Evolutionary conservation across 179 eudicot genomes (phyloP), one percentile per base, ranked within the genome.

Genomic region (Camellia oleifera): DNA sequence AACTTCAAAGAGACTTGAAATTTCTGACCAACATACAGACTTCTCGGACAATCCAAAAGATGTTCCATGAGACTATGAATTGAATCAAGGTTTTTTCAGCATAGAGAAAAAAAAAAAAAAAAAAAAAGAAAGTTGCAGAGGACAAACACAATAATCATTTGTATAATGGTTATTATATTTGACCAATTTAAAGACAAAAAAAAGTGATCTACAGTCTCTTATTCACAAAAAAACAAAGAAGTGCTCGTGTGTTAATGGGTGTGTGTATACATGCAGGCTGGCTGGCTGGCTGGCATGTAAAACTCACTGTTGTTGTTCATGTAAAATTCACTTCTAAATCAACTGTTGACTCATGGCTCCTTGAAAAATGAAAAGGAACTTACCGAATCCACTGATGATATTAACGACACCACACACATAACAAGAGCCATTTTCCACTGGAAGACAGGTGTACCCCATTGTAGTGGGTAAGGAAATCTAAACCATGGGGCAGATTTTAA

Each of bases 391-490:
- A 92, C 93, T 20, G 98, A 89, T 80, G 96, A 89, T 74, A 94
- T 90, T 40, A 94, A 79, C 76, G 98, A 94, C 65, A 90, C 96
- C 80, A 89, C 91, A 84, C 98, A 96, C 99, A 96, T 96, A 48
- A 96, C 90, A 64, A 96, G 91, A 74, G 99, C 95, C 98, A 92
- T 92, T 84, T 92, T 94, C 99, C 95, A 92, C 84, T 86, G 83
- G 84, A 96, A 92, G 79, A 88, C 87, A 73, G 99, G 99, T 13
- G 89, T 90, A 46, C 99, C 99, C 99, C 99, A 96, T 84, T 96
- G 99, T 69, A 96, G 80, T 12, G 99, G 99, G 79, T 96, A 96
- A 80, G 99, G 99, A 86, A 96, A 88, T 82, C 98, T 91, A 84
- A 96, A 96, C 99, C 99, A 96, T 6, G 98, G 95, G 23, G 99